Base-by-base conservation (phyloP, 495 filamentous ascomycete genomes). In the Talaromyces stipitatus region DNA sequence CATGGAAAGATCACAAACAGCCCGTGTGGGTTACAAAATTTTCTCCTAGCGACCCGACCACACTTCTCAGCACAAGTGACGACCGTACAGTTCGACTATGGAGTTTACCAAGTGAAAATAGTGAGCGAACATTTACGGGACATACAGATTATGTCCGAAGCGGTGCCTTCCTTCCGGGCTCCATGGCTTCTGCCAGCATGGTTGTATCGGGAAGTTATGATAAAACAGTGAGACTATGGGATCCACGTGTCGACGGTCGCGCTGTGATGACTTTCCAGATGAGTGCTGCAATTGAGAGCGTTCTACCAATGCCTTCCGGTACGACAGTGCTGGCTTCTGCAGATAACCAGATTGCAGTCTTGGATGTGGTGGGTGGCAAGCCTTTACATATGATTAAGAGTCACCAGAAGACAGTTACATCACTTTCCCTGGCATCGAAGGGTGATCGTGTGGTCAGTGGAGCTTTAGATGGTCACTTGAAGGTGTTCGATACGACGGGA, bases 391-490 rank as follows among this genome's bases (percentile, higher is more conserved):
- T 95, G 57, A 85, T 99, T 43, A 84, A 87, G 55, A 96, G 91
- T 65, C 95, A 99, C 69, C 94, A 99, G 71, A 97, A 97, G 82
- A 96, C 94, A 0, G 90, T 99, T 28, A 97, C 94, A 0, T 82
- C 88, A 3, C 79, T 99, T 30, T 77, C 78, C 14, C 67, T 85
- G n/a, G 94, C 91, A 0, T 89, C 88, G 27, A 85, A 88, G 61
- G 83, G 85, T 16, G 83, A 83, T 50, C 81, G 95, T 45, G 76
- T 99, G 48, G 80, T 99, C 58, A 89, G 82, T 66, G 95, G 90
- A 68, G 87, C 84, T 14, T 76, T 99, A 29, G 94, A 99, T 69
- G 95, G 95, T 12, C 94, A 97, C 66, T 81, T 99, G 70, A 99
- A 99, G 74, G 81, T 97, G 33, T 96, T 92, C 60, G 92, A 97